A percentile compares a stretch with the other conserved stretches of the same genome.
Conservation (phyloP, 176 grass and related monocot species). For the Cenchrus purpureus region DNA sequence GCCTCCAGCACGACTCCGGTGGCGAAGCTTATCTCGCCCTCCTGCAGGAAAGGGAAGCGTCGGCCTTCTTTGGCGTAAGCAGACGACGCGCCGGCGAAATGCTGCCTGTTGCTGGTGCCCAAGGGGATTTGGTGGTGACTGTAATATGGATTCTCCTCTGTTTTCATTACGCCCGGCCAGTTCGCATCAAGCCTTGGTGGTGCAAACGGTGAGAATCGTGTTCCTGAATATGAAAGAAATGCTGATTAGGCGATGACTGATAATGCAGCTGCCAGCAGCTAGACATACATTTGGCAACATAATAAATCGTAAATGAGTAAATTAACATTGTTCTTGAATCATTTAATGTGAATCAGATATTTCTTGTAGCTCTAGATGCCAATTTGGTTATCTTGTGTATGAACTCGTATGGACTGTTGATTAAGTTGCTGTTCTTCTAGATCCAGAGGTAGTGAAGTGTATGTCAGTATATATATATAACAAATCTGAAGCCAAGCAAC, state of each 20-base stretch:
- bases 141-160: slow-evolving; percentile 54
- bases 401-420: background rate
- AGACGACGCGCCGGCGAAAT: slow-evolving; percentile 43
- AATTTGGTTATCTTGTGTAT: background rate
- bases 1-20: slow-evolving; percentile 40
- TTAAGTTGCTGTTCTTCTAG: slow-evolving; percentile 15
- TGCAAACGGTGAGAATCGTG: slow-evolving; percentile 58
- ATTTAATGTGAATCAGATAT: background rate
- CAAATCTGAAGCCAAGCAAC: background rate
- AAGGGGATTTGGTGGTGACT: slow-evolving; percentile 38
- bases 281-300: background rate
- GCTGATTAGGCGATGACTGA: background rate
- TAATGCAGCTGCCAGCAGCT: slow-evolving; percentile 13
- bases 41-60: slow-evolving; percentile 67
- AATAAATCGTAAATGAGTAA: background rate
- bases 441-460: background rate
- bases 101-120: slow-evolving; percentile 39
- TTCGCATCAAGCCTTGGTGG: slow-evolving; percentile 47
- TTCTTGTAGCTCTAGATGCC: background rate
- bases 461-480: background rate
- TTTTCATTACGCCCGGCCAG: slow-evolving; percentile 59
- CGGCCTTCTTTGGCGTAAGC: slow-evolving; percentile 54
- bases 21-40: slow-evolving; percentile 51
- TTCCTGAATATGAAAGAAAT: slow-evolving; percentile 44
- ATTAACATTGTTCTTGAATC: background rate